These are phyloP conservation scores for Globisporangium alternatum DNA, from an alignment of 352 stramenopile genomes.

Conservation along the genomic window DNA sequence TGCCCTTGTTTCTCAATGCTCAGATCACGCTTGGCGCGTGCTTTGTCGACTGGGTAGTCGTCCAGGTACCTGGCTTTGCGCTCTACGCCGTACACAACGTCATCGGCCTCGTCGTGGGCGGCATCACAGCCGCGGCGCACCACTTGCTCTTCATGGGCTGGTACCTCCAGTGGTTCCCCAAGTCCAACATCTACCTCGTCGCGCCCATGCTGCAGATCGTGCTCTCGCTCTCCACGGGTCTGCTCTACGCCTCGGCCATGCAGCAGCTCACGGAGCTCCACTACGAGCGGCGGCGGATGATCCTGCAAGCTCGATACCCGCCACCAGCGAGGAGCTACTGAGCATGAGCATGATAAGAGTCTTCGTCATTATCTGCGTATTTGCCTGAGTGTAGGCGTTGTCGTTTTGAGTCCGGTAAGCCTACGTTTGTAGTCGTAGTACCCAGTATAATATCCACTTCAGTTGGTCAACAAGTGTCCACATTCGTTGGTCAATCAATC, in stretches of 20 bases:
- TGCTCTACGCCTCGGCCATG: constrained; percentile 13
- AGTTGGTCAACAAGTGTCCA: not conserved
- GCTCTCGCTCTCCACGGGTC: constrained; percentile 8
- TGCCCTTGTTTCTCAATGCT: not conserved
- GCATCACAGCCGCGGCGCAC: not conserved
- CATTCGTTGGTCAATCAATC: not conserved
- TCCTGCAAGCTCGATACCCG: not conserved
- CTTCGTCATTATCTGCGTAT: not conserved
- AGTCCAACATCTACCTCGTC: constrained; percentile 8
- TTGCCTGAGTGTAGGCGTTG: not conserved
- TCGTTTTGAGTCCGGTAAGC: not conserved
- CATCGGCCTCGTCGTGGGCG: constrained; percentile 1
- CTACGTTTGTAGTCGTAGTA: not conserved
- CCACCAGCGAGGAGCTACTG: constrained; percentile 9
- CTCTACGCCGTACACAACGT: constrained; percentile 4
- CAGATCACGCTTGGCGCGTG: constrained; percentile 2
- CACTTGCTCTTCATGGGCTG: constrained; percentile 11
- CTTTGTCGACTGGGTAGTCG: constrained; percentile 7
- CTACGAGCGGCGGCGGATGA: not conserved
- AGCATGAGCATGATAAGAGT: not conserved
- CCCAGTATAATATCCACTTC: not conserved
- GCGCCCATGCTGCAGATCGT: constrained; percentile 14
- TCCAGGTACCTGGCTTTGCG: constrained; percentile 7
- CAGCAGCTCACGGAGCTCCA: constrained; percentile 10
- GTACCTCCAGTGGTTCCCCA: constrained; percentile 11